Base-by-base conservation (phyloP, 352 stramenopile species). In the Phytophthora fragariaefolia region DNA sequence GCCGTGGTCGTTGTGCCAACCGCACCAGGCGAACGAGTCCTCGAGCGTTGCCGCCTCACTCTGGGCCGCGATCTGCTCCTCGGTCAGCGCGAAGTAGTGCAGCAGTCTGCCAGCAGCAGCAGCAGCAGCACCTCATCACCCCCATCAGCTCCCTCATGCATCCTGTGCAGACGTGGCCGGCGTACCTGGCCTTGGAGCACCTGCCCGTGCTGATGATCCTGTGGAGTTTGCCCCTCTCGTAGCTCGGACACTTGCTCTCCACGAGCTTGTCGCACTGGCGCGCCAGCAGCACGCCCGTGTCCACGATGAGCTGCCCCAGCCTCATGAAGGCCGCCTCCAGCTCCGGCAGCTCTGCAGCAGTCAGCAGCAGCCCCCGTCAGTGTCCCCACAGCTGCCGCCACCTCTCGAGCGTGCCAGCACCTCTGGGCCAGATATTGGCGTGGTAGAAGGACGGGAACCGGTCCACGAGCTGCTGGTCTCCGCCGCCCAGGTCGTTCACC, bases 1-100 rank as follows among this genome's bases (percentile, higher is more conserved):
- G 49, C 97, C 96, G 74, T 98, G 92, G 79, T 98, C 97, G 55
- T 98, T 98, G 79, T 99, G 97, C 96, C 96, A 99, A 56, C 97
- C 96, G 76, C 97, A 99, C 97, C 97, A 99, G 20, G 92, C 97
- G 70, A 98, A 98, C 22, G 90, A 82, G 27, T 83, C 78, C 48
- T 90, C 86, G 8, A 86, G 73, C 24, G 78, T 81, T 49, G 47
- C 59, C 0, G 82, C 78, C 18, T 74, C 38, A 30, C 76, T 58
- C 48, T 89, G 83, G 36, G 63, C 53, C 18, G 73, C 72, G 64
- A 93, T 89, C 52, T 85, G 79, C 20, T 78, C 66, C 50, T 89
- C 76, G 6, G 81, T 75, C 4, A 98, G 61, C 18, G 94, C 80
- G 78, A 98, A 99, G 73, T 99, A 99, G 76, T 99, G 96, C 45